Conservation (phyloP, 2,329 filamentous ascomycete species). For the Myriosclerotinia duriaeana region DNA sequence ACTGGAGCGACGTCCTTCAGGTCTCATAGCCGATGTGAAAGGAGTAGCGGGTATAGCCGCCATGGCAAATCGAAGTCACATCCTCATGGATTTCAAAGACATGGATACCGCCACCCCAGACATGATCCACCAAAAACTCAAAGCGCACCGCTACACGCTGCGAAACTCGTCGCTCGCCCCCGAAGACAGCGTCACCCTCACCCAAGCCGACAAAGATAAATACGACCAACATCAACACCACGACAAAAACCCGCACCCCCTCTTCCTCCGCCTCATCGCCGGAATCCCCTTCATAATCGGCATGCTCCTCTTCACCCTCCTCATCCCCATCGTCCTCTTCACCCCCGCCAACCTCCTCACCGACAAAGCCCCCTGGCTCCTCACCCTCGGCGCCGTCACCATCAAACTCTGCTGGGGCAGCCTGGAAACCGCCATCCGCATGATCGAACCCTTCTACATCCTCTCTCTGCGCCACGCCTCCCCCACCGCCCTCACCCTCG, state of each 20-base stretch:
- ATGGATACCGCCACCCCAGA: constrained; percentile 66
- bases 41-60: constrained; percentile 73
- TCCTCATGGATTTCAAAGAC: constrained; percentile 71
- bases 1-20: constrained; percentile 62
- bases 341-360: constrained; percentile 53
- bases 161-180: constrained; percentile 70
- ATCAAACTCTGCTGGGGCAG: constrained; percentile 69
- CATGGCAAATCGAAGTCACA: constrained; percentile 72
- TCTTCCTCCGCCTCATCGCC: constrained; percentile 63
- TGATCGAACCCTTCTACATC: constrained; percentile 74
- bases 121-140: constrained; percentile 67
- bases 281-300: constrained; percentile 60
- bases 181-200: constrained; percentile 51
- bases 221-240: constrained; percentile 51
- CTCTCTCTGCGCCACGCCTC: constrained; percentile 65
- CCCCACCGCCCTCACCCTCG: constrained; percentile 64
- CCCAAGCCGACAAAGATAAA: constrained; percentile 47
- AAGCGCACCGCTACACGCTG: constrained; percentile 64
- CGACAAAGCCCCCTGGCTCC: constrained; percentile 62
- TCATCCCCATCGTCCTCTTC: constrained; percentile 65
- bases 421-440: constrained; percentile 67
- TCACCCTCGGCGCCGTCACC: constrained; percentile 63
- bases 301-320: constrained; percentile 54
- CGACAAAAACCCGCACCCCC: constrained; percentile 62
- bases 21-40: constrained; percentile 65